Percentiles rank a stretch among this genome's conserved stretches.
phyloP scores from a whole-genome alignment of 768 basidiomycete species.

The Leccinum disarticulatum region DNA sequence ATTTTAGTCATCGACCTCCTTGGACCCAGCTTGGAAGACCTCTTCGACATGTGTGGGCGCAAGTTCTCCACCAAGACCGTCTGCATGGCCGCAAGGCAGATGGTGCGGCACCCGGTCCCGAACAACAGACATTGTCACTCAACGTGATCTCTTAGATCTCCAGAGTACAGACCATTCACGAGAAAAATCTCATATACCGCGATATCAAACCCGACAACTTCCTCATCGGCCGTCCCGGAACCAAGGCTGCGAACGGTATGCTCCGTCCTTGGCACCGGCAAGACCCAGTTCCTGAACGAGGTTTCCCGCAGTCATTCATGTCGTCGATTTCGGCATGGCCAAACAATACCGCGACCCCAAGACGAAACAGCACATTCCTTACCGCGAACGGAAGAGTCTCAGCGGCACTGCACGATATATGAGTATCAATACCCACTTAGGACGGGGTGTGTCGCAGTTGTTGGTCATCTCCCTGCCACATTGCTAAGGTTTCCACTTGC shows the following conservation, averaged over 20 bases:
- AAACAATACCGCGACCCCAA: constrained; percentile 99
- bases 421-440: constrained; percentile 99
- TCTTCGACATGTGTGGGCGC: constrained; percentile 98
- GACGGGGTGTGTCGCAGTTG: constrained; percentile 64
- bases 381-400: constrained; percentile 95
- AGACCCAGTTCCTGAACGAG: neutral
- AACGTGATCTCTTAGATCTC: constrained; percentile 57
- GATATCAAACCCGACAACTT: constrained; percentile 99
- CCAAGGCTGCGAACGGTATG: constrained; percentile 82
- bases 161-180: constrained; percentile 96
- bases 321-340: constrained; percentile 99
- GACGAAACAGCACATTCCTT: constrained; percentile 99
- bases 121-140: constrained; percentile 5
- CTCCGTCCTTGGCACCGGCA: neutral
- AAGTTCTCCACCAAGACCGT: constrained; percentile 99
- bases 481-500: constrained; percentile 6
- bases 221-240: constrained; percentile 90
- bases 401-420: constrained; percentile 98
- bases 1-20: constrained; percentile 98
- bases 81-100: constrained; percentile 98
- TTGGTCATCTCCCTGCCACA: constrained; percentile 2
- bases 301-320: constrained; percentile 66
- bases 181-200: constrained; percentile 98
- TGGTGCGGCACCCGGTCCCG: constrained; percentile 50
- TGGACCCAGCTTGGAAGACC: constrained; percentile 93